A percentile compares a stretch with the other conserved stretches of the same genome.
Evolutionary conservation across 2,329 filamentous ascomycete species (phyloP).

Genomic region (Cordyceps tenuipes): DNA sequence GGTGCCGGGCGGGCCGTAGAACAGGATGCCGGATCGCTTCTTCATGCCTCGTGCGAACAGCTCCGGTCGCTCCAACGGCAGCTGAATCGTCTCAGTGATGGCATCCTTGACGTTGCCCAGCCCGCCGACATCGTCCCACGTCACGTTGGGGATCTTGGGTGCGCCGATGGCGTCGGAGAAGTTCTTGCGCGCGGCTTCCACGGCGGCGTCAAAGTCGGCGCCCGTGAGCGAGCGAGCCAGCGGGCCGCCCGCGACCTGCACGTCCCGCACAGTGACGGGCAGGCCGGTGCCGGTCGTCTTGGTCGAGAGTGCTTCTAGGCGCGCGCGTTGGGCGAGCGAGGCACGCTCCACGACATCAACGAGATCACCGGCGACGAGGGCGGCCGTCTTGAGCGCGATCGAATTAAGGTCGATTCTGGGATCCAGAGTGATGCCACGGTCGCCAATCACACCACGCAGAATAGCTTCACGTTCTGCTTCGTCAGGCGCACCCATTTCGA

Average conservation of each 20-base stretch:
- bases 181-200: slow-evolving; percentile 93
- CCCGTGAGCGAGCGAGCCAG: slow-evolving; percentile 70
- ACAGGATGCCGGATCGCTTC: slow-evolving; percentile 87
- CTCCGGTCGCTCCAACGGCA: slow-evolving; percentile 84
- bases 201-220: slow-evolving; percentile 81
- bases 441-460: slow-evolving; percentile 66
- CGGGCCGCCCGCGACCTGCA: slow-evolving; percentile 81
- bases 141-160: slow-evolving; percentile 94
- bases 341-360: slow-evolving; percentile 92
- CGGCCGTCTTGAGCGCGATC: slow-evolving; percentile 90
- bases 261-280: slow-evolving; percentile 62
- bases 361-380: slow-evolving; percentile 86
- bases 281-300: slow-evolving; percentile 30
- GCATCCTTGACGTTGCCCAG: slow-evolving; percentile 91
- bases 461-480: slow-evolving; percentile 89
- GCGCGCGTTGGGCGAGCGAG: slow-evolving; percentile 63
- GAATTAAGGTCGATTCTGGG: slow-evolving; percentile 75
- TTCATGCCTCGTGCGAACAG: slow-evolving; percentile 97
- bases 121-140: slow-evolving; percentile 93
- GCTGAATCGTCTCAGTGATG: slow-evolving; percentile 92
- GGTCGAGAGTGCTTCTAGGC: slow-evolving; percentile 64
- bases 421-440: slow-evolving; percentile 68
- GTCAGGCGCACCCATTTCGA: slow-evolving; percentile 88
- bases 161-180: slow-evolving; percentile 96
- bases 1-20: slow-evolving; percentile 85